Percentiles rank a stretch among this genome's conserved stretches.
phyloP scores from a whole-genome alignment of 495 filamentous ascomycete genomes.

The Penicillium lagena region DNA sequence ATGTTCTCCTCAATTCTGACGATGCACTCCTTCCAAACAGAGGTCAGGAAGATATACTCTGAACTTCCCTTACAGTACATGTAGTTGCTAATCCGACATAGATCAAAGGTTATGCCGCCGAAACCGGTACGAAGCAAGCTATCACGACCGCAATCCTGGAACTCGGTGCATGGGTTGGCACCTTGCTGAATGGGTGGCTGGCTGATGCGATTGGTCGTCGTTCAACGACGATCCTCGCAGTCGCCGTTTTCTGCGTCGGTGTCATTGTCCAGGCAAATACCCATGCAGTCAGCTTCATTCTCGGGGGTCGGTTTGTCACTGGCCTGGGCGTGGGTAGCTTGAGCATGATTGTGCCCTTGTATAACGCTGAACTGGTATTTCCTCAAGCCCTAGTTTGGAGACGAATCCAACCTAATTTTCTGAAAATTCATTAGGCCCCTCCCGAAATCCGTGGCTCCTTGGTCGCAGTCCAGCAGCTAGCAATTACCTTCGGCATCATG shows the following conservation, averaged over 20 bases:
- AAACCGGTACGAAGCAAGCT: slow-evolving; percentile 49
- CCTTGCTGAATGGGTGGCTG: slow-evolving; percentile 65
- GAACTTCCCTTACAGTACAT: neutral
- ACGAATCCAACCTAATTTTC: slow-evolving; percentile 33
- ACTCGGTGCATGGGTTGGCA: slow-evolving; percentile 77
- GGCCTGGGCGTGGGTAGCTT: slow-evolving; percentile 36
- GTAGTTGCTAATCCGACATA: neutral
- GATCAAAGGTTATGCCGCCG: slow-evolving; percentile 27
- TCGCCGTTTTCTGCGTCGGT: slow-evolving; percentile 65
- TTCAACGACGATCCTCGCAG: slow-evolving; percentile 62
- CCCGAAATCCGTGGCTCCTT: slow-evolving; percentile 67
- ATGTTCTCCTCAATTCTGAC: slow-evolving; percentile 32
- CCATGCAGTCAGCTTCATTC: slow-evolving; percentile 51
- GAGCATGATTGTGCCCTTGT: slow-evolving; percentile 54
- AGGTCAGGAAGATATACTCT: slow-evolving; percentile 9
- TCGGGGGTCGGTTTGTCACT: slow-evolving; percentile 72
- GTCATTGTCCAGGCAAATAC: slow-evolving; percentile 66
- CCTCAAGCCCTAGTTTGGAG: neutral
- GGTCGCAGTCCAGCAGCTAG: slow-evolving; percentile 66
- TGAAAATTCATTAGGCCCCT: slow-evolving; percentile 59
- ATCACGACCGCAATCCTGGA: slow-evolving; percentile 74
- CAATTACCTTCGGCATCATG: slow-evolving; percentile 58
- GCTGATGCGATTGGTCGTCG: slow-evolving; percentile 70
- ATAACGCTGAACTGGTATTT: slow-evolving; percentile 53
- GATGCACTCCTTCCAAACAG: slow-evolving; percentile 22